Evolutionary conservation across 2,329 filamentous ascomycete genomes (phyloP), one percentile per base, ranked within the genome.

Genomic region (Helotiales sp.): DNA sequence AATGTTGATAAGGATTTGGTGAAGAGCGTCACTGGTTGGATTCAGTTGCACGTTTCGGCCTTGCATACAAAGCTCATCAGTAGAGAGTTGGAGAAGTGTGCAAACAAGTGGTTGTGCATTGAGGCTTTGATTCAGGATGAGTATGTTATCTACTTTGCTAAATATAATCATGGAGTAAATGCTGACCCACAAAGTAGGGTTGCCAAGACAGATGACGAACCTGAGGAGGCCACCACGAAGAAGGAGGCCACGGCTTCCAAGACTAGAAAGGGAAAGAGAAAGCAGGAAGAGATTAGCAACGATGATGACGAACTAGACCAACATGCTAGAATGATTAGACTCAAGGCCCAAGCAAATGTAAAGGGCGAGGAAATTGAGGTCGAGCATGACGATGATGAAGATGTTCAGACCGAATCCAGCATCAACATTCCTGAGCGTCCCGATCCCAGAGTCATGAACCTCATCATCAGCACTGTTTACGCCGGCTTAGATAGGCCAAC

Each of bases 41-140:
- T 29, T 38, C 2, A n/a, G 8, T 30, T 25, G 1, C 30, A 19
- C 4, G 40, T 54, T 1, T 8, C 10, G 2, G 19, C 2, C 3
- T 34, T 54, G 13, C 13, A 47, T 33, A 15, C 25, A n/a, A 30
- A 47, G 29, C 8, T 54, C 5, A n/a, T 9, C 13, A 12, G 8
- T 4, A 9, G 30, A 34, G 42, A 22, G 22, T 19, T 54, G 19
- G 29, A 36, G 3, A 36, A 47, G 13, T 19, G 40, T 1, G 19
- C 40, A 1, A 54, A 54, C 17, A 54, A 29, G 22, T 54, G 52
- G 52, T 8, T 5, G 1, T 25, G 29, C 38, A 38, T 54, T 34
- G 52, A 48, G 40, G 46, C 19, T 7, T 24, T 54, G 30, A 38
- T 54, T 29, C 29, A 25, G n/a, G 8, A 31, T 17, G 52, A 54